phyloP scores from a whole-genome alignment of 2,329 filamentous ascomycete species.

The Colletotrichum caudatum region DNA sequence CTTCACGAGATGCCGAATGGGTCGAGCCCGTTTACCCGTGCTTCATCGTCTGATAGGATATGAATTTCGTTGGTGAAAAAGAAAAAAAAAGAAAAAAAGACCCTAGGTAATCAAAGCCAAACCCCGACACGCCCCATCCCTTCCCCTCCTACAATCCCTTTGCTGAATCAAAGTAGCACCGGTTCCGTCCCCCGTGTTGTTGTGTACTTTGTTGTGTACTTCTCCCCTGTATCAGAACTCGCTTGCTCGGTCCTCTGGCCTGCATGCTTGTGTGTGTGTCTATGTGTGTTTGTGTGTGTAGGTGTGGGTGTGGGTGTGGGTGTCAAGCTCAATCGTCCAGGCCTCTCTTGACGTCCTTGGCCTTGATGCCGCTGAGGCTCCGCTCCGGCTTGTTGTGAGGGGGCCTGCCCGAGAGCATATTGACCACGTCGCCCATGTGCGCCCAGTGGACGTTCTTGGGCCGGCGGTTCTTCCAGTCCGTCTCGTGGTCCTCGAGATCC shows the following conservation, averaged over 20 bases:
- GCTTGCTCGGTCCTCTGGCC: neutral
- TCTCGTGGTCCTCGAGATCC: slow-evolving; percentile 83
- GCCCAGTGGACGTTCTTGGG: slow-evolving; percentile 90
- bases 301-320: neutral
- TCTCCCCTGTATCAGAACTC: slow-evolving; percentile 15
- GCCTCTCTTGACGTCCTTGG: slow-evolving; percentile 73
- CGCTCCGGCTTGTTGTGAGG: slow-evolving; percentile 62
- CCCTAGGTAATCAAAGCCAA: slow-evolving; percentile 38
- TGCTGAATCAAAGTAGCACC: slow-evolving; percentile 27
- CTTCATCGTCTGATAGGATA: slow-evolving; percentile 21
- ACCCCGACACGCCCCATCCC: slow-evolving; percentile 33
- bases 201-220: neutral
- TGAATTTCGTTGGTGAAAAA: slow-evolving; percentile 19
- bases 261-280: no score
- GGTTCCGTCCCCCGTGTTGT: slow-evolving; percentile 16
- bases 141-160: neutral
- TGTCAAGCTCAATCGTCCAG: slow-evolving; percentile 34
- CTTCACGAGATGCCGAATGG: neutral
- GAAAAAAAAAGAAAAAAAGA: slow-evolving; percentile 1
- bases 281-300: neutral
- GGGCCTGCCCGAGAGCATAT: slow-evolving; percentile 83
- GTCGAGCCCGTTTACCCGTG: neutral
- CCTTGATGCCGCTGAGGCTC: slow-evolving; percentile 63
- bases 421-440: slow-evolving; percentile 81
- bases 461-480: slow-evolving; percentile 91